phyloP scores from a whole-genome alignment of 306 rosid genomes.

The Hippophae gyantsensis region DNA sequence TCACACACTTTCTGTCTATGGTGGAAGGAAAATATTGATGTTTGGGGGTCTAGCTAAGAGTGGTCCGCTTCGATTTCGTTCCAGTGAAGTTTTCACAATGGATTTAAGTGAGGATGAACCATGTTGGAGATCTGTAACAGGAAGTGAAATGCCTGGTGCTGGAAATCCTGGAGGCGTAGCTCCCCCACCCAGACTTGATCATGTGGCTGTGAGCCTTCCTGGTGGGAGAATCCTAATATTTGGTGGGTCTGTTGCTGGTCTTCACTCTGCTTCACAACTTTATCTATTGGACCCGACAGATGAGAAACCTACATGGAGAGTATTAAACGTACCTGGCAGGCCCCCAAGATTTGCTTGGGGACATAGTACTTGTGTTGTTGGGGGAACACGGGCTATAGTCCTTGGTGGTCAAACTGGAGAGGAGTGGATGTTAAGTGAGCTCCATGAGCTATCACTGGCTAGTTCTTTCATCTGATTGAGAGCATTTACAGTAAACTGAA shows the following conservation, averaged over 20 bases:
- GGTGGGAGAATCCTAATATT: slow-evolving; percentile 96
- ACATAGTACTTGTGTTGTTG: slow-evolving; percentile 97
- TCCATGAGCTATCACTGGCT: slow-evolving; percentile 92
- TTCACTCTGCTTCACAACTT: slow-evolving; percentile 97
- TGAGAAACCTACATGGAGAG: slow-evolving; percentile 97
- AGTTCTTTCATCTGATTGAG: slow-evolving; percentile 50
- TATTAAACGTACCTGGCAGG: slow-evolving; percentile 82
- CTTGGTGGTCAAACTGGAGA: slow-evolving; percentile 99
- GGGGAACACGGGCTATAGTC: slow-evolving; percentile 95
- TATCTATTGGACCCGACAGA: slow-evolving; percentile 89
- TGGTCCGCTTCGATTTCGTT: slow-evolving; percentile 89
- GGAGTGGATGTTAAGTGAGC: slow-evolving; percentile 96
- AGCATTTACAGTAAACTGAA: slow-evolving; percentile 17
- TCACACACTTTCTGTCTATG: slow-evolving; percentile 87
- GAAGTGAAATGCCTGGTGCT: slow-evolving; percentile 94
- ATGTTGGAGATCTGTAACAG: slow-evolving; percentile 94
- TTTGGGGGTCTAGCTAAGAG: slow-evolving; percentile 99
- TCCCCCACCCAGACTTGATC: slow-evolving; percentile 99
- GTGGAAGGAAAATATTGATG: slow-evolving; percentile 97
- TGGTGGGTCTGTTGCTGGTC: slow-evolving; percentile 99
- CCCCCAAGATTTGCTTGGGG: slow-evolving; percentile 99
- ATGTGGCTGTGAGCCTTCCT: slow-evolving; percentile 92
- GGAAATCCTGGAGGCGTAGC: slow-evolving; percentile 97
- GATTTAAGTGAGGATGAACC: slow-evolving; percentile 96
- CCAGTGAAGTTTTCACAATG: slow-evolving; percentile 94